Percentiles rank a stretch among this genome's conserved stretches.
Conservation (phyloP, 352 stramenopile species). For the Phytophthora pinifolia region DNA sequence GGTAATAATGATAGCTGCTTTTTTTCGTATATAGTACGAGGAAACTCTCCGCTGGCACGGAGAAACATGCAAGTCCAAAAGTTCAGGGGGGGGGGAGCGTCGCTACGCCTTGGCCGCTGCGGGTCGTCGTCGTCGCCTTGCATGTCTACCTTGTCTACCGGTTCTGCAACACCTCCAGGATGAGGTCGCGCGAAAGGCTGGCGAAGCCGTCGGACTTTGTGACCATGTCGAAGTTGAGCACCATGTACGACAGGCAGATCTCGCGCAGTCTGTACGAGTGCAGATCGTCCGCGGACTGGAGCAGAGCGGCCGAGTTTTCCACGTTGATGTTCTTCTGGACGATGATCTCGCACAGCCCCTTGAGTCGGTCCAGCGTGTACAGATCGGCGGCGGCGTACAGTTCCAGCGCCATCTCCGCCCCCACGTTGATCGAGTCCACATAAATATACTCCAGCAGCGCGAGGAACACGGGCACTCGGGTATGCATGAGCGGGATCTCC, state of each 20-base stretch:
- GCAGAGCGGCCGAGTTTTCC: conserved; percentile 84
- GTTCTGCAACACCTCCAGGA: conserved; percentile 88
- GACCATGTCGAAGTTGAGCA: conserved; percentile 90
- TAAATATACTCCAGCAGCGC: conserved; percentile 97
- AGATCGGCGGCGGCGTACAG: conserved; percentile 94
- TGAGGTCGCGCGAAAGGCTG: conserved; percentile 82
- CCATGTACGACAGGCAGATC: conserved; percentile 89
- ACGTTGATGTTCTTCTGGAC: conserved; percentile 89
- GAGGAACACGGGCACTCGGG: conserved; percentile 92
- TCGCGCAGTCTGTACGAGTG: conserved; percentile 82
- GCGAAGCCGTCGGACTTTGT: conserved; percentile 91
- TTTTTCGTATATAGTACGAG: conserved; percentile 36
- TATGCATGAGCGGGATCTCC: conserved; percentile 90
- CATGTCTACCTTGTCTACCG: conserved; percentile 78
- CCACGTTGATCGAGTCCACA: conserved; percentile 93
- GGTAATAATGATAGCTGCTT: conserved; percentile 37
- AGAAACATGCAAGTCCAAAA: conserved; percentile 28
- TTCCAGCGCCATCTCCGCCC: conserved; percentile 92
- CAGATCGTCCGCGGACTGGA: conserved; percentile 87
- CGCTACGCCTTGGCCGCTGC: conserved; percentile 17
- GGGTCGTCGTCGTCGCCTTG: conserved; percentile 3
- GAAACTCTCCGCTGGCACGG: conserved; percentile 19
- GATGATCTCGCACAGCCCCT: conserved; percentile 90
- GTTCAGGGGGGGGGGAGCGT: conserved; percentile 2
- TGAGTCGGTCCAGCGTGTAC: conserved; percentile 94